These are phyloP conservation scores for Scheffersomyces ergatensis DNA, from an alignment of 805 yeast genomes.

Conservation along the genomic window DNA sequence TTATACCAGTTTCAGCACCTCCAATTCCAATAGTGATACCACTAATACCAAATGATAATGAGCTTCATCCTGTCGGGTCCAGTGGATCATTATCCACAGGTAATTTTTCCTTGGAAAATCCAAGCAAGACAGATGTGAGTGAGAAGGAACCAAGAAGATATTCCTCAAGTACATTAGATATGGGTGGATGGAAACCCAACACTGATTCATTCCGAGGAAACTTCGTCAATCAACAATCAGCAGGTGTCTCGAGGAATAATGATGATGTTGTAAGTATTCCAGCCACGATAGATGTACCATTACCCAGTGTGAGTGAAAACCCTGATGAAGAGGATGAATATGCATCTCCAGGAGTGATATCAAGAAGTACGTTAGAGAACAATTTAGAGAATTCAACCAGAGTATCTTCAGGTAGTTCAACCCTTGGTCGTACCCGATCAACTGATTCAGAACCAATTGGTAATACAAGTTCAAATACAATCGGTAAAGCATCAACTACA, in stretches of 20 bases:
- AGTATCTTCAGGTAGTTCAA: slow-evolving; percentile 1
- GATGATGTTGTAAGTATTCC: slow-evolving; percentile 17
- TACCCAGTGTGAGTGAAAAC: slow-evolving; percentile 37
- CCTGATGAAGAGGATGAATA: slow-evolving; percentile 17
- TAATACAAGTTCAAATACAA: neutral
- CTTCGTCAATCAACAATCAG: slow-evolving; percentile 16
- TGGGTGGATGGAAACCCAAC: slow-evolving; percentile 62
- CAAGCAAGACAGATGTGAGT: slow-evolving; percentile 1
- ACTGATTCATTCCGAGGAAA: slow-evolving; percentile 49
- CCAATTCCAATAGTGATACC: neutral
- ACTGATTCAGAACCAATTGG: neutral
- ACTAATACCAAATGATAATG: slow-evolving; percentile 1
- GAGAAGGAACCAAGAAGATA: slow-evolving; percentile 23
- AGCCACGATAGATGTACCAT: slow-evolving; percentile 36
- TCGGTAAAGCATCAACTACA: neutral
- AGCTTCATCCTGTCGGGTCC: slow-evolving; percentile 19
- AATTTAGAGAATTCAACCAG: neutral
- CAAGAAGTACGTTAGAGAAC: slow-evolving; percentile 14
- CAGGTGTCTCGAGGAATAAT: neutral
- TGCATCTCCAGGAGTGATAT: slow-evolving; percentile 7
- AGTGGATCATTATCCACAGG: slow-evolving; percentile 30
- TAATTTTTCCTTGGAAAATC: slow-evolving; percentile 17
- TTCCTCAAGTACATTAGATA: slow-evolving; percentile 38
- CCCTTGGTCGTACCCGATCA: neutral
- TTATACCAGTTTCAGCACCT: too few species aligned